phyloP scores from a whole-genome alignment of 192 early-diverging fungal genomes.

The Entomortierella chlamydospora region DNA sequence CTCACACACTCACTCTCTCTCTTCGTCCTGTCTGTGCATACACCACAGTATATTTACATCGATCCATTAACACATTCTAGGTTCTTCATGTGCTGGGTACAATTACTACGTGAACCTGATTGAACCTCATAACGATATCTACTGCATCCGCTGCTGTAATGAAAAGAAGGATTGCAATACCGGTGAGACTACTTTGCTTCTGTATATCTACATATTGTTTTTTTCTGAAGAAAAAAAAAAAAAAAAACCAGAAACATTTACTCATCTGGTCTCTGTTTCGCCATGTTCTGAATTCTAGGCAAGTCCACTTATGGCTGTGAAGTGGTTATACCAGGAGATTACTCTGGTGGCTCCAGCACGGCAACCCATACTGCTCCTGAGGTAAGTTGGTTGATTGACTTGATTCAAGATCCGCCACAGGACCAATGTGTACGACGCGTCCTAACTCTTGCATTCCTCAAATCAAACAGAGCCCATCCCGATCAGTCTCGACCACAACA shows the following conservation, averaged over 20 bases:
- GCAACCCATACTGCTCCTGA: background rate
- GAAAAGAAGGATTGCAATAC: slow-evolving; percentile 55
- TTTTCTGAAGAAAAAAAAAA: background rate
- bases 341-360: slow-evolving; percentile 31
- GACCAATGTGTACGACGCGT: no score
- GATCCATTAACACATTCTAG: background rate
- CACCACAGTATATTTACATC: no score
- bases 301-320: slow-evolving; percentile 60
- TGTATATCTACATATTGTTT: background rate
- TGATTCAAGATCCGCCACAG: background rate
- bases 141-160: slow-evolving; percentile 66
- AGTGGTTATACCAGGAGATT: slow-evolving; percentile 59
- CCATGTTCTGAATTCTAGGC: slow-evolving; percentile 12
- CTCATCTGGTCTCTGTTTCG: background rate
- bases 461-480: no score
- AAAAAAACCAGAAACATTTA: background rate
- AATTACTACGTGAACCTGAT: slow-evolving; percentile 62
- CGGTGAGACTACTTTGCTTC: background rate
- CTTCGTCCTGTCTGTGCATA: no score
- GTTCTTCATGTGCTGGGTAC: slow-evolving; percentile 59
- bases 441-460: no score
- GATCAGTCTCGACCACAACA: no score
- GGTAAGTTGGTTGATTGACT: background rate
- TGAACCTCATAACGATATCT: slow-evolving; percentile 55
- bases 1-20: no score